Evolutionary conservation across 2,329 filamentous ascomycete species (phyloP), one percentile per base, ranked within the genome.

Genomic region (Escovopsis weberi): DNA sequence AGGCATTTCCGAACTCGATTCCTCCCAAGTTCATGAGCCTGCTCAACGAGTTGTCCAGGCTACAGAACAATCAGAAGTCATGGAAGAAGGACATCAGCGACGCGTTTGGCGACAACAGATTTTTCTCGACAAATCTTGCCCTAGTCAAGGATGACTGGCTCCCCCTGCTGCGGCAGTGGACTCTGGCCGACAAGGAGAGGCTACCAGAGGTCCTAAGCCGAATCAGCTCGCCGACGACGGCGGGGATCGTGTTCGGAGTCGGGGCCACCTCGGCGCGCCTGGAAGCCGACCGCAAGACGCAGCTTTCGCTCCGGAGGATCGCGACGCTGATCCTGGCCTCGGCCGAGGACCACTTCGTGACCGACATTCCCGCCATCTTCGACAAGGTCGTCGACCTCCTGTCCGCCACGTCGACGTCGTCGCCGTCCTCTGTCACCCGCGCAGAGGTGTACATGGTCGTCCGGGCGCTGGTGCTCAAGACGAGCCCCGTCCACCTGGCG

Each of bases 161-260:
- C 45, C 79, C 82, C 0, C 69, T 96, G 12, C 63, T 98, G 19
- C 80, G 78, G 34, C 86, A 94, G 57, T 94, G 88, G 84, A 74
- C 78, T 4, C 65, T 88, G 12, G 76, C 76, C 12, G 91, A 98
- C 59, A 95, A 94, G 62, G 88, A 95, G 43, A 78, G 84, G 38
- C 74, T 98, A 63, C 68, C 80, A 0, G 91, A 98, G 47, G 67
- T 95, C 4, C 63, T 96, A 8, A 70, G 75, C 33, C 81, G 86
- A 18, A 74, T 98, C 47, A 80, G 80, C 6, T 75, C 88, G 4
- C 91, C 91, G 6, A 86, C 88, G 1, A 89, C 88, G 12, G 91
- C 93, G 0, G 91, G 91, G 8, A 93, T 98, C 51, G 89, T 98
- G 58, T 98, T 98, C 55, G 91, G 91, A n/a, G 91, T 98, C 1